These are phyloP conservation scores for Hygrocybe punicea DNA, from an alignment of 768 basidiomycete species.

Conservation along the genomic window DNA sequence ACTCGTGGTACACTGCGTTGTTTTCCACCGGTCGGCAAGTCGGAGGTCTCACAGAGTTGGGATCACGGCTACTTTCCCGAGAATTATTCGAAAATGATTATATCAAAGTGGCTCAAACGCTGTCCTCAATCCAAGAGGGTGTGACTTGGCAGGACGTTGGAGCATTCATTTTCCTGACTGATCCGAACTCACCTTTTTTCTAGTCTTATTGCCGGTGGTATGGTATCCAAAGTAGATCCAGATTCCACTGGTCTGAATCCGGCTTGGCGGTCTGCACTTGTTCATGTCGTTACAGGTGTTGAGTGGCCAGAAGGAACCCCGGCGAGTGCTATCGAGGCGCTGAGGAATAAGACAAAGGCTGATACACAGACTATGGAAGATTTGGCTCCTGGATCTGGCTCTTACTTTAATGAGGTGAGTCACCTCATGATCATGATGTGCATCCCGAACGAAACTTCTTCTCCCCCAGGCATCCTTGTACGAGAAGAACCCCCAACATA, in stretches of 20 bases:
- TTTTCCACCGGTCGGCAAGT: no score
- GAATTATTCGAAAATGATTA: constrained; percentile 22
- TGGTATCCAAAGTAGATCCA: constrained; percentile 37
- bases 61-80: constrained; percentile 35
- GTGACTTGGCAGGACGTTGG: constrained; percentile 5
- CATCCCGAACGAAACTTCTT: no score
- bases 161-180: neutral
- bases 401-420: constrained; percentile 50
- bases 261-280: constrained; percentile 45
- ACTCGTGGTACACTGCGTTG: constrained; percentile 28
- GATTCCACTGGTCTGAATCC: constrained; percentile 45
- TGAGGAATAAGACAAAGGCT: constrained; percentile 17
- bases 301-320: constrained; percentile 30
- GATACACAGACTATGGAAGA: constrained; percentile 24
- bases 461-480: constrained; percentile 47
- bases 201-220: constrained; percentile 46
- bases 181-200: neutral
- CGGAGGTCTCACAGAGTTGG: no score
- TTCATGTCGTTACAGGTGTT: constrained; percentile 24
- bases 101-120: constrained; percentile 3
- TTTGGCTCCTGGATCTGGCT: constrained; percentile 35
- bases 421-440: neutral
- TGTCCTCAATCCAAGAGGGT: no score
- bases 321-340: constrained; percentile 18
- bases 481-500: constrained; percentile 39